These are phyloP conservation scores for maize (Zea mays) DNA, from an alignment of 176 grass and related monocot genomes.

Conservation along the genomic window Zm-B73-REFERENCE-NAM-5.0 NC_050098.1:12364001-12364500, in stretches of 20 bases:
- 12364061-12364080: constrained; percentile 42
- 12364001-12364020: constrained; percentile 60
- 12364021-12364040: constrained; percentile 61
- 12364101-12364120: background rate
- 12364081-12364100: background rate
- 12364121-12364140: background rate
- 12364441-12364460: too few species aligned
- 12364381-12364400: background rate
- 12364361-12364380: background rate
- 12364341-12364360: background rate
- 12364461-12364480: too few species aligned
- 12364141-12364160: background rate
- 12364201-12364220: background rate
- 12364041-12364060: constrained; percentile 65
- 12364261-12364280: background rate
- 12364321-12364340: background rate
- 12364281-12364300: background rate
- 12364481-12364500: too few species aligned
- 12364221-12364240: constrained; percentile 2
- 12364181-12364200: background rate
- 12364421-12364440: too few species aligned
- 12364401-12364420: too few species aligned
- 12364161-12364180: background rate
- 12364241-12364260: background rate
- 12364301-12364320: background rate